Base-by-base conservation (phyloP, 148 eudicot genomes). In the Limonium bicolor region DNA sequence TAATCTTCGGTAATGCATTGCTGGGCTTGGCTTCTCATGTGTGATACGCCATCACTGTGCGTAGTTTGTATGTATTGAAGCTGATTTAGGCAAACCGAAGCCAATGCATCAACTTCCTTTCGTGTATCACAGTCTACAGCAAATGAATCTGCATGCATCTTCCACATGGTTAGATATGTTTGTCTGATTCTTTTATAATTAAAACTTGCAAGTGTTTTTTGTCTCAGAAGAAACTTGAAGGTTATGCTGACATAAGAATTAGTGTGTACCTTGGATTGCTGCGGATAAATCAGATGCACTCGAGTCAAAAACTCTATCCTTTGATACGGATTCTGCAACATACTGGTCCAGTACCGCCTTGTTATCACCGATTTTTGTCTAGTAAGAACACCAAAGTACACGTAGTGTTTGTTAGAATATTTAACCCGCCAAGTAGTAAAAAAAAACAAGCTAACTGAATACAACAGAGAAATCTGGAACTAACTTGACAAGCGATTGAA, bases 111-210 rank as follows among this genome's bases (percentile, higher is more conserved):
- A 22, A 86, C 58, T 55, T 67, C 64, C 48, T 48, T 57, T 39
- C 66, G 69, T 9, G 68, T 62, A 57, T 69, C 59, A 27, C 54
- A 50, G 76, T 86, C 96, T 46, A 69, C 44, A 40, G 6, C 29
- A 36, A 64, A 52, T 24, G 88, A 73, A 62, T 76, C 94, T 86
- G 82, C 67, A 59, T 26, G n/a, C n/a, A n/a, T n/a, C n/a, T n/a
- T n/a, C n/a, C n/a, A n/a, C n/a, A n/a, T n/a, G n/a, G n/a, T n/a
- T n/a, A n/a, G n/a, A n/a, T n/a, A n/a, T n/a, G n/a, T n/a, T n/a
- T n/a, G n/a, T n/a, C n/a, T n/a, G n/a, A n/a, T n/a, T n/a, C n/a
- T n/a, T n/a, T n/a, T n/a, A n/a, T n/a, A n/a, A n/a, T n/a, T n/a
- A n/a, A n/a, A n/a, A n/a, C n/a, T n/a, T n/a, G n/a, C n/a, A n/a